These are phyloP conservation scores for Zygoascus meyerae DNA, from an alignment of 1,139 yeast genomes.

Conservation along the genomic window DNA sequence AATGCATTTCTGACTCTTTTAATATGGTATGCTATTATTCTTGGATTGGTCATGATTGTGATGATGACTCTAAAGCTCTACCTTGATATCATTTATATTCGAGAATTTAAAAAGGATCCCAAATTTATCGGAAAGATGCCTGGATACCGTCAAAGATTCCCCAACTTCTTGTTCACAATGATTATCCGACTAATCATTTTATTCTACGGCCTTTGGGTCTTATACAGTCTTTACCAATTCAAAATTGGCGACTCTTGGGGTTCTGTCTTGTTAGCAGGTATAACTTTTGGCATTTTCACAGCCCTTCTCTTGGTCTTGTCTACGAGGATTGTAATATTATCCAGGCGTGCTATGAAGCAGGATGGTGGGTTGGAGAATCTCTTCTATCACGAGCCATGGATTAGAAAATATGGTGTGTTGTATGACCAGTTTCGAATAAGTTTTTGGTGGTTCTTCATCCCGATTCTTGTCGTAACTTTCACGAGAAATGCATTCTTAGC, in stretches of 20 bases:
- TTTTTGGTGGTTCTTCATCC: constrained; percentile 34
- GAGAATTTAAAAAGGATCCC: constrained; percentile 3
- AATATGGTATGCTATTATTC: constrained; percentile 31
- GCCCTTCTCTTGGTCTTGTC: constrained; percentile 24
- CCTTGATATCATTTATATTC: constrained; percentile 22
- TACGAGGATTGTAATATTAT: constrained; percentile 25
- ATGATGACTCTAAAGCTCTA: constrained; percentile 23
- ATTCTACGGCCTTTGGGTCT: constrained; percentile 32
- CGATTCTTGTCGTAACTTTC: constrained; percentile 25
- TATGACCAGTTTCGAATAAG: constrained; percentile 31
- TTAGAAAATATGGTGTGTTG: constrained; percentile 30
- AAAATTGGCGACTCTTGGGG: constrained; percentile 33
- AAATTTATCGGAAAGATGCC: constrained; percentile 4
- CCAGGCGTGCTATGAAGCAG: constrained; percentile 23
- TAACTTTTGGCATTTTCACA: constrained; percentile 29
- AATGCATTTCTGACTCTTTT: constrained; percentile 33
- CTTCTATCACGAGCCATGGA: constrained; percentile 31
- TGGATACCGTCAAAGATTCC: constrained; percentile 10
- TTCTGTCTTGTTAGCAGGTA: constrained; percentile 28
- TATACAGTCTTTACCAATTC: constrained; percentile 32
- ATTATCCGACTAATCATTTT: constrained; percentile 28
- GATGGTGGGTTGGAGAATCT: constrained; percentile 25
- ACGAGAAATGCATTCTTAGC: constrained; percentile 32
- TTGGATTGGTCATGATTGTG: constrained; percentile 22
- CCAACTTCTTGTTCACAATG: constrained; percentile 16